Conservation (phyloP, 805 yeast species). For the Myxozyma sirexii region DNA sequence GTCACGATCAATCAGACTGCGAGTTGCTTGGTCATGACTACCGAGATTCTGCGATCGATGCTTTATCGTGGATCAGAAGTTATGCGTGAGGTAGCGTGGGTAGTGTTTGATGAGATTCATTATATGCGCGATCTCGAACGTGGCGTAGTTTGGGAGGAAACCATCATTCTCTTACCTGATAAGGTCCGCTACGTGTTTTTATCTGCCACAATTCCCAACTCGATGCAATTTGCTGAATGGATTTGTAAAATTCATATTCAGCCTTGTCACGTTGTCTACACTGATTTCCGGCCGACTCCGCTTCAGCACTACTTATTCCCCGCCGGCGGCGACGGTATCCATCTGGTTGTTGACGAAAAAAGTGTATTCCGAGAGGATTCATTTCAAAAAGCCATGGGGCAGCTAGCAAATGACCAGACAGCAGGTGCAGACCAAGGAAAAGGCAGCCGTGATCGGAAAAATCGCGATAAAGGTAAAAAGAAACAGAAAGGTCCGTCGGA, state of each 20-base stretch:
- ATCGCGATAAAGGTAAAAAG: conserved; percentile 51
- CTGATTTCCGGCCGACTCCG: conserved; percentile 99
- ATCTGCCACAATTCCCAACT: conserved; percentile 60
- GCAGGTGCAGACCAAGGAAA: conserved; percentile 53
- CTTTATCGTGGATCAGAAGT: conserved; percentile 95
- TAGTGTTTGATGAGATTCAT: conserved; percentile 96
- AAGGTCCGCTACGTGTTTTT: conserved; percentile 77
- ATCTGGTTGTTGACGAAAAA: conserved; percentile 95
- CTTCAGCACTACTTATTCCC: conserved; percentile 96
- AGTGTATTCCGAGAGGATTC: conserved; percentile 95
- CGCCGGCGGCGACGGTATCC: conserved; percentile 98
- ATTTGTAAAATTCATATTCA: conserved; percentile 91
- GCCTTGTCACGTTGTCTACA: conserved; percentile 98
- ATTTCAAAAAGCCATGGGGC: conserved; percentile 97
- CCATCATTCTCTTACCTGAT: conserved; percentile 92
- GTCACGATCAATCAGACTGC: conserved; percentile 98
- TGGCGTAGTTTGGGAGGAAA: conserved; percentile 99
- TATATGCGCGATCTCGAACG: conserved; percentile 97
- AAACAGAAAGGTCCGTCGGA: conserved; percentile 61
- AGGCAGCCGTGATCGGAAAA: conserved; percentile 58
- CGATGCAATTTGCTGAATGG: conserved; percentile 74
- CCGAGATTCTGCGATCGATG: conserved; percentile 97
- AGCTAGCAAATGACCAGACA: conserved; percentile 79
- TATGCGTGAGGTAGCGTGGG: conserved; percentile 99
- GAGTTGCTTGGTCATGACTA: conserved; percentile 97